A percentile compares a stretch with the other conserved stretches of the same genome.
Evolutionary conservation across 441 rosid genomes (phyloP).

Genomic region (Populus hybrid): DNA sequence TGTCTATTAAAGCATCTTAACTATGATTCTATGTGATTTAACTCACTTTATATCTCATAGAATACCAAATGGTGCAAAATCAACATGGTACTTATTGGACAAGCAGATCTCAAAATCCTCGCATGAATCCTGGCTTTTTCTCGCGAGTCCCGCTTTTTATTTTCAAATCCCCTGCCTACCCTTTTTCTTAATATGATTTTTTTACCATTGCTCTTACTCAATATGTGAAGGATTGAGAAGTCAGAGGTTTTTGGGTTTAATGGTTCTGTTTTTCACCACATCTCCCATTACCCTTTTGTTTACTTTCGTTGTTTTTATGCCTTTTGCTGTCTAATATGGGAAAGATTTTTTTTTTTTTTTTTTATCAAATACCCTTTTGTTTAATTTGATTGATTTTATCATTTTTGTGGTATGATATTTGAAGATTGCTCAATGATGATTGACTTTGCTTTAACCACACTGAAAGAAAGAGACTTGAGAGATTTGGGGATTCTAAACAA

Average conservation of each 20-base stretch:
- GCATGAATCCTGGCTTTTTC: slow-evolving; percentile 52
- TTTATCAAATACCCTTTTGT: background rate
- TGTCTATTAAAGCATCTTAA: slow-evolving; percentile 9
- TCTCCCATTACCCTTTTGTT: background rate
- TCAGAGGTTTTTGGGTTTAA: background rate
- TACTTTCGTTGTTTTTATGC: background rate
- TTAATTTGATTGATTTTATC: background rate
- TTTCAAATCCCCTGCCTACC: background rate
- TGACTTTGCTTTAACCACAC: slow-evolving; percentile 62
- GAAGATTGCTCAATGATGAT: slow-evolving; percentile 46
- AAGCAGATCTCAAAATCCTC: slow-evolving; percentile 28
- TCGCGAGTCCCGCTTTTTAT: slow-evolving; percentile 30
- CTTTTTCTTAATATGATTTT: background rate
- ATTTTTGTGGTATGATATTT: background rate
- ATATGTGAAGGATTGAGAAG: background rate
- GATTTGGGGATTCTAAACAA: slow-evolving; percentile 5
- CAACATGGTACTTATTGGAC: slow-evolving; percentile 35
- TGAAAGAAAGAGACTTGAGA: slow-evolving; percentile 22
- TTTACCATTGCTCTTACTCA: background rate
- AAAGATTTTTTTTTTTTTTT: background rate
- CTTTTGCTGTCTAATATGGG: background rate
- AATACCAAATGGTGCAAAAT: slow-evolving; percentile 28
- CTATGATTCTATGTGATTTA: slow-evolving; percentile 21
- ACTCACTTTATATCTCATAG: slow-evolving; percentile 18
- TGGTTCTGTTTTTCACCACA: background rate